Conservation (phyloP, 78 protist species). For the Creolimax fragrantissima region DNA sequence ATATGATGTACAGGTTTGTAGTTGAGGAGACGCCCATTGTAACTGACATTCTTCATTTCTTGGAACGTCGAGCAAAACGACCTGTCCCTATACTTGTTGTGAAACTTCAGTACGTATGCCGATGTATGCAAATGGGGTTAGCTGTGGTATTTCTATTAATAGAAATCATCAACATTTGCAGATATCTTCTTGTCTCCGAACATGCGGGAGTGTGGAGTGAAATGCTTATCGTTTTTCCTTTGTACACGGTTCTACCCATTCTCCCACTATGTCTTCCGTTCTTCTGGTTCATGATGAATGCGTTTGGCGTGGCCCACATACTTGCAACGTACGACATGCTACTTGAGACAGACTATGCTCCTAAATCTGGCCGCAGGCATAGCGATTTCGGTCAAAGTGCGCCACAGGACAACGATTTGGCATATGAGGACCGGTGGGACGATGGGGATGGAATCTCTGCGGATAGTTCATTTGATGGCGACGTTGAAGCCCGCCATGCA, state of each 20-base stretch:
- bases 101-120: neutral
- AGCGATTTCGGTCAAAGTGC: neutral
- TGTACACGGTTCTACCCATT: neutral
- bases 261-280: neutral
- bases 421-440: no score
- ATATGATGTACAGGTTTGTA: neutral
- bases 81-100: neutral
- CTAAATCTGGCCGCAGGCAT: neutral
- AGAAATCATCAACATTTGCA: neutral
- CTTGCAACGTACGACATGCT: neutral
- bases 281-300: neutral
- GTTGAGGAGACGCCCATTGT: neutral
- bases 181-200: neutral
- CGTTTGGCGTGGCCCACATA: neutral
- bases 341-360: neutral
- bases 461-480: no score
- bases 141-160: neutral
- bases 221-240: neutral
- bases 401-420: no score
- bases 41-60: neutral
- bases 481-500: no score
- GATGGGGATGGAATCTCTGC: no score
- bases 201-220: neutral
- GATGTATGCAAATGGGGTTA: neutral
- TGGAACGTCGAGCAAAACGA: neutral